Evolutionary conservation across 495 filamentous ascomycete species (phyloP).

Genomic region (Daldinia loculata): DNA sequence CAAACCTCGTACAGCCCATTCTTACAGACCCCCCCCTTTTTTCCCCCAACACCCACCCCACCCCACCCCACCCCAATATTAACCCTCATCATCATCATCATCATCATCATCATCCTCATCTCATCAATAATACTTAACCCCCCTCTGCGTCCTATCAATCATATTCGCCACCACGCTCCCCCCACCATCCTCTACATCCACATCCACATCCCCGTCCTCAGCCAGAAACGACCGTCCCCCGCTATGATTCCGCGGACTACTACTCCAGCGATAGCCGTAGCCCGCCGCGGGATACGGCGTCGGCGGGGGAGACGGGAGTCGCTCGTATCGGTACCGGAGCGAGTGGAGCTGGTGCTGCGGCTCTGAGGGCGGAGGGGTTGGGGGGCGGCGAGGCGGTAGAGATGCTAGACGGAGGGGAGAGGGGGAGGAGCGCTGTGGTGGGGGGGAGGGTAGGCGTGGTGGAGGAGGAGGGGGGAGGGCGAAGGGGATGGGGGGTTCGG

Average conservation of each 20-base stretch:
- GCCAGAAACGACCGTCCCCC: not conserved
- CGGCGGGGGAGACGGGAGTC: not conserved
- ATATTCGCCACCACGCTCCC: conserved; percentile 40
- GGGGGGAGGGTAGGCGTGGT: not conserved
- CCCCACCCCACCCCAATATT: too few relatives aligned
- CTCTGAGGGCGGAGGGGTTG: not conserved
- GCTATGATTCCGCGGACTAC: not conserved
- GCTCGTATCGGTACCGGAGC: conserved; percentile 8
- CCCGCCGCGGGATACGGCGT: not conserved
- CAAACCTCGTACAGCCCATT: not conserved
- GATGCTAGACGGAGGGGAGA: not conserved
- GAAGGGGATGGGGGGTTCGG: not conserved
- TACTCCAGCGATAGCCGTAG: not conserved
- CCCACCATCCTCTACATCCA: conserved; percentile 7
- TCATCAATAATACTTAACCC: conserved; percentile 16
- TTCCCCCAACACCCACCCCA: too few relatives aligned
- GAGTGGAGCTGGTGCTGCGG: conserved; percentile 16
- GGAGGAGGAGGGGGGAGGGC: not conserved
- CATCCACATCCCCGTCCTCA: conserved; percentile 7
- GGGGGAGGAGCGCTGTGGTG: not conserved
- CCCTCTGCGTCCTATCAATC: conserved; percentile 38
- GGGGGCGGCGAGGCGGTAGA: not conserved
- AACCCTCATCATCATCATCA: too few relatives aligned
- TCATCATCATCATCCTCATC: not conserved
- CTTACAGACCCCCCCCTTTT: not conserved